Evolutionary conservation across 345 rosid genomes (phyloP).

Genomic region (Eucalyptus sp.): DNA sequence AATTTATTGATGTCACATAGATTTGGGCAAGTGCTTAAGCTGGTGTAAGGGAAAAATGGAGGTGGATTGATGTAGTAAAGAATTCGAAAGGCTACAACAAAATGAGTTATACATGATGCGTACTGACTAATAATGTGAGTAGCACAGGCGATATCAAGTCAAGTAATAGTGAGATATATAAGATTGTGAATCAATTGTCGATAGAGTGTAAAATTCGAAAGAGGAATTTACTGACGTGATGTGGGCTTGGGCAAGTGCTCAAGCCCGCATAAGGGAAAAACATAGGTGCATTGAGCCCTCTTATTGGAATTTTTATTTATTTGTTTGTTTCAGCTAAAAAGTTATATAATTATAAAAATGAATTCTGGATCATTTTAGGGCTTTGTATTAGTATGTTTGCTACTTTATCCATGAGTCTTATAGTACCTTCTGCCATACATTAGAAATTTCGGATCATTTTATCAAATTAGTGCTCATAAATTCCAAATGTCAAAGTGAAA

Average conservation of each 20-base stretch:
- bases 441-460: neutral
- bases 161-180: neutral
- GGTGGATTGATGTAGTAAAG: neutral
- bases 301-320: neutral
- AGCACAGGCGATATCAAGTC: neutral
- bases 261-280: neutral
- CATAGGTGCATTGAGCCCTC: neutral
- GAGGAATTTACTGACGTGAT: neutral
- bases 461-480: neutral
- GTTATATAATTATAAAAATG: neutral
- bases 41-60: neutral
- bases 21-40: neutral
- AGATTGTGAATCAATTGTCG: fast-evolving
- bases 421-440: neutral
- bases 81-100: neutral
- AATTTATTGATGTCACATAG: neutral
- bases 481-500: neutral
- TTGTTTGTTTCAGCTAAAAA: neutral
- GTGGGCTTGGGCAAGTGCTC: neutral
- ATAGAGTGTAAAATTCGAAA: neutral
- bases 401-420: neutral
- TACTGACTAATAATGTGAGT: neutral
- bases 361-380: neutral
- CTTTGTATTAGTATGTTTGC: neutral
- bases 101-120: neutral